Conservation (phyloP, 2,329 filamentous ascomycete species). For the Claviceps humidiphila region DNA sequence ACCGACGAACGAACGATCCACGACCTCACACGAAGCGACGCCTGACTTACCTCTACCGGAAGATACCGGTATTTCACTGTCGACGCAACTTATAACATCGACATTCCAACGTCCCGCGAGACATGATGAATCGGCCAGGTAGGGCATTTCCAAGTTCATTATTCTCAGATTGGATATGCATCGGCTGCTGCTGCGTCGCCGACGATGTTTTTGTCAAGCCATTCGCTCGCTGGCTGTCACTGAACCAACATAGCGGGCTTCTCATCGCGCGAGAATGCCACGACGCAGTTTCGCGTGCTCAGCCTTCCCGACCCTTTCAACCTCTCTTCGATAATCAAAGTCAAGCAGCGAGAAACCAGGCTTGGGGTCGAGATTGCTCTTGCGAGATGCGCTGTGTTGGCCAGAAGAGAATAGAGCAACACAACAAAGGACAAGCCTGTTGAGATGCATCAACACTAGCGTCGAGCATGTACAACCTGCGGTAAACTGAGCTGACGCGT, state of each 20-base stretch:
- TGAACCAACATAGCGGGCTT: neutral
- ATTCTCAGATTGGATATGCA: constrained; percentile 7
- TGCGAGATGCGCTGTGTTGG: neutral
- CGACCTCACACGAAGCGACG: neutral
- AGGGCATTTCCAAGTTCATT: constrained; percentile 22
- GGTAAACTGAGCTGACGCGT: constrained; percentile 14
- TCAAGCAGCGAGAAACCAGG: neutral
- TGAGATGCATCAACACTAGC: neutral
- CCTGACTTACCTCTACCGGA: neutral
- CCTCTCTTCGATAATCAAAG: neutral
- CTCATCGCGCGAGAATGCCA: neutral
- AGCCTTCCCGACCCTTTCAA: neutral
- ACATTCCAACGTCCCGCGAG: constrained; percentile 5
- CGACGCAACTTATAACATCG: neutral
- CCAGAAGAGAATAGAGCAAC: neutral
- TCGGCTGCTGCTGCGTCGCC: neutral
- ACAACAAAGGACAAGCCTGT: neutral
- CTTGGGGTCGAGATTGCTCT: neutral
- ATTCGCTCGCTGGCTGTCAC: neutral
- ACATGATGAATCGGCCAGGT: constrained; percentile 49
- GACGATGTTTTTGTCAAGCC: neutral
- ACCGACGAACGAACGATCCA: neutral
- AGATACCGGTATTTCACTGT: neutral
- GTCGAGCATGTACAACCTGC: neutral
- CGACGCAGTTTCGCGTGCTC: neutral